Percentiles rank a stretch among this genome's conserved stretches.
These are phyloP conservation scores for Thalassiosira sp. DNA, from an alignment of 352 stramenopile genomes.

Conservation along the genomic window DNA sequence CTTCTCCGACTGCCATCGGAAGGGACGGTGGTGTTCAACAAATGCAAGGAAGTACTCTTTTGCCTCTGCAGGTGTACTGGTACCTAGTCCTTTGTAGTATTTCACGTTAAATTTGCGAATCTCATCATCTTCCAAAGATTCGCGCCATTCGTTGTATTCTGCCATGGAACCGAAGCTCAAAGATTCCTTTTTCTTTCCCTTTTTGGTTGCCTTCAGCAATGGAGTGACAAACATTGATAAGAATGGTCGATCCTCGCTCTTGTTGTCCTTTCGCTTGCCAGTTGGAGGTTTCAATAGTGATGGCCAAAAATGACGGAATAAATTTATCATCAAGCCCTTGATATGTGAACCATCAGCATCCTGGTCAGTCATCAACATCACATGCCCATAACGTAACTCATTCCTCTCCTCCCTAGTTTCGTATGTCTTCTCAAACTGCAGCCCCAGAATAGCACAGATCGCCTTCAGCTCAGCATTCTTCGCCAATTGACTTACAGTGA, in stretches of 20 bases:
- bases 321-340: constrained; percentile 98
- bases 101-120: constrained; percentile 95
- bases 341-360: constrained; percentile 98
- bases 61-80: constrained; percentile 93
- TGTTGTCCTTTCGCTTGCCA: constrained; percentile 88
- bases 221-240: constrained; percentile 94
- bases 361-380: constrained; percentile 99
- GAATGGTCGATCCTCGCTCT: constrained; percentile 80
- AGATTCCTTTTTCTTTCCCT: constrained; percentile 63
- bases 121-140: constrained; percentile 77
- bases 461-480: constrained; percentile 97
- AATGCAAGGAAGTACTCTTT: constrained; percentile 98
- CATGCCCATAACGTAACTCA: constrained; percentile 91
- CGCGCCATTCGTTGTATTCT: constrained; percentile 94
- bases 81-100: constrained; percentile 99
- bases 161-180: constrained; percentile 96
- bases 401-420: constrained; percentile 81
- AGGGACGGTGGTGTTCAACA: constrained; percentile 91
- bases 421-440: constrained; percentile 95
- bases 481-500: constrained; percentile 89
- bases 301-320: constrained; percentile 98
- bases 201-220: constrained; percentile 95
- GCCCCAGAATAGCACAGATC: constrained; percentile 94
- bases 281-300: constrained; percentile 92
- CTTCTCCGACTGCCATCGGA: constrained; percentile 89